Base-by-base conservation (phyloP, 306 rosid species). In the Glycine tomentella region DNA sequence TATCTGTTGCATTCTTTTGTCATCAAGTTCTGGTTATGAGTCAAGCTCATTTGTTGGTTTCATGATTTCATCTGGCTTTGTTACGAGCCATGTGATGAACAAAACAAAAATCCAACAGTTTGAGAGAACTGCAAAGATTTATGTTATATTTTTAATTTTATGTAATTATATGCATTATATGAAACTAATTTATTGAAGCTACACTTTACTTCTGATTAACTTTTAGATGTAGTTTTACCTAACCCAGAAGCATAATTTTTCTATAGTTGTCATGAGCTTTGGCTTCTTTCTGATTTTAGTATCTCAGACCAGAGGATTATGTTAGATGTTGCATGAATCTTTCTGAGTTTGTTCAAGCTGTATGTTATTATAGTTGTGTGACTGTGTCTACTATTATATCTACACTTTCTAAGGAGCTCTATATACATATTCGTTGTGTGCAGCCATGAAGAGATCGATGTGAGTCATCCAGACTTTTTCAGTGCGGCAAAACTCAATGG, bases 401-500 rank as follows among this genome's bases (percentile, higher is more conserved):
- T 49, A 25, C 33, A 12, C 55, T 25, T 8, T 48, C 70, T 31
- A 14, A 9, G 66, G 45, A 20, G 48, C 56, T 74, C 31, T 84
- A 31, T 40, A 36, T 36, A 36, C 5, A 38, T 80, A 34, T 62
- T 86, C 75, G 45, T 80, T 82, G 34, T 66, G 52, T 86, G 93
- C 90, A 93, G 99, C 86, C 99, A 95, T 93, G 97, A 95, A 93
- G 99, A 95, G 89, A 87, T 89, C 36, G 99, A 95, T 36, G 98
- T 93, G 84, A 95, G 96, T 87, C 98, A 95, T 91, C 99, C 97
- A 38, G 99, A 95, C 40, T 93, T 95, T 88, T 93, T 89, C 84
- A 86, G 94, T 82, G 80, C 92, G 9, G 99, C 97, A 76, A 95
- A 90, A 87, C 92, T 13, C 9, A 93, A 90, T 17, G 92, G 94